phyloP scores from a whole-genome alignment of 2,329 filamentous ascomycete species.

The Ophiostoma sp. region DNA sequence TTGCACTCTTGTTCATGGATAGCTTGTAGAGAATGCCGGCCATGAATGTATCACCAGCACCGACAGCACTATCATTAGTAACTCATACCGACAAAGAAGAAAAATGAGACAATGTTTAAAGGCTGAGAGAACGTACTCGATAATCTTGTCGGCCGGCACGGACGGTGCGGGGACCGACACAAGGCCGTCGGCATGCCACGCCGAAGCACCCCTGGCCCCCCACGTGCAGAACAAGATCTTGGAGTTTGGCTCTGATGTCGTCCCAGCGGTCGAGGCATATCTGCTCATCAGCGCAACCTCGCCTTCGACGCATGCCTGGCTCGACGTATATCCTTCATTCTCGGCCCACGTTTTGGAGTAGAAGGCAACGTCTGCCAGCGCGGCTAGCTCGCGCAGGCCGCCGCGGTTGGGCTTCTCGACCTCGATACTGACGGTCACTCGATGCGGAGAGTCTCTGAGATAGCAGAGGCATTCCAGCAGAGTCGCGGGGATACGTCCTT shows the following conservation, averaged over 20 bases:
- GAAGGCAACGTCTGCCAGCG: conserved; percentile 64
- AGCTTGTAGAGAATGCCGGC: conserved; percentile 63
- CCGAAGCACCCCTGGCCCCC: conserved; percentile 43
- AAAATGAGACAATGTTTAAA: neutral
- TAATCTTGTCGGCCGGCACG: conserved; percentile 39
- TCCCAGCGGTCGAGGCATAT: conserved; percentile 19
- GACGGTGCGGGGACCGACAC: conserved; percentile 41
- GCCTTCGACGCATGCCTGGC: conserved; percentile 15
- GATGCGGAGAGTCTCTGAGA: conserved; percentile 32
- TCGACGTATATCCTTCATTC: conserved; percentile 32
- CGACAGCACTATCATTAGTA: conserved; percentile 51
- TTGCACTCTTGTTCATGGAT: conserved; percentile 38
- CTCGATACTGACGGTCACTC: conserved; percentile 56
- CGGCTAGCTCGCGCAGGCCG: conserved; percentile 55
- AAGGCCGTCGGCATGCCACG: conserved; percentile 37
- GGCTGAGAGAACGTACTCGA: conserved; percentile 46
- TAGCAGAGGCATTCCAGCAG: conserved; percentile 54
- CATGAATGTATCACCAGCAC: conserved; percentile 71
- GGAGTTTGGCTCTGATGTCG: neutral
- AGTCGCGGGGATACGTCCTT: conserved; percentile 61
- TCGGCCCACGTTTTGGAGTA: conserved; percentile 67
- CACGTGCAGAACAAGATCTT: conserved; percentile 38
- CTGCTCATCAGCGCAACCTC: neutral
- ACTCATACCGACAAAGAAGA: neutral
- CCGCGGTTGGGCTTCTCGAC: conserved; percentile 62